A percentile compares a stretch with the other conserved stretches of the same genome.
These are phyloP conservation scores for Xylaria sp. DNA, from an alignment of 2,329 filamentous ascomycete genomes.

Conservation along the genomic window DNA sequence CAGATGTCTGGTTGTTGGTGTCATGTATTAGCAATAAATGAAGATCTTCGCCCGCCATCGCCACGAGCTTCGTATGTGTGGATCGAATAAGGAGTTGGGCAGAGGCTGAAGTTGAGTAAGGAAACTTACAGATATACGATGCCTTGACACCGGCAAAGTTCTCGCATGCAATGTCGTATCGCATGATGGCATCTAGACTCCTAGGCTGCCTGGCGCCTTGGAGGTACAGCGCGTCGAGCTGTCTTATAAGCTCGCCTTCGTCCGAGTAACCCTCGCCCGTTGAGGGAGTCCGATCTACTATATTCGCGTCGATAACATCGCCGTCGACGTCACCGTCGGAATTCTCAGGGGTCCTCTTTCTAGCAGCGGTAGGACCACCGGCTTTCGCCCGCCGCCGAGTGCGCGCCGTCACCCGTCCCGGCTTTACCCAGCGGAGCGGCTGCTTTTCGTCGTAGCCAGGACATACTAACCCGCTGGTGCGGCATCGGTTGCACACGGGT, in stretches of 20 bases:
- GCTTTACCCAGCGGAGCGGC: constrained; percentile 55
- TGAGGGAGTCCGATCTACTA: not conserved
- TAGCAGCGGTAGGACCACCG: not conserved
- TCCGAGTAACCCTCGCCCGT: not conserved
- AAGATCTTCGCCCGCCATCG: not conserved
- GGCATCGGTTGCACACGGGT: constrained; percentile 54
- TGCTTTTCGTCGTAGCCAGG: constrained; percentile 55
- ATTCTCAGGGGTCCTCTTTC: not conserved
- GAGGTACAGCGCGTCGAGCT: constrained; percentile 1
- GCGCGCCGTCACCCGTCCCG: constrained; percentile 52
- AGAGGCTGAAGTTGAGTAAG: not conserved
- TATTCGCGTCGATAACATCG: not conserved
- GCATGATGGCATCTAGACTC: constrained; percentile 33
- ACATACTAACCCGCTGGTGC: constrained; percentile 50
- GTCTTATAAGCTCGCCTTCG: constrained; percentile 2
- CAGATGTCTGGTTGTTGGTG: constrained; percentile 45
- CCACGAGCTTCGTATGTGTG: not conserved
- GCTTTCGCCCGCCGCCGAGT: constrained; percentile 28
- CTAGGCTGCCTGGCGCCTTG: constrained; percentile 14
- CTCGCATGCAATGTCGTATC: constrained; percentile 40
- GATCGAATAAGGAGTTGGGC: not conserved
- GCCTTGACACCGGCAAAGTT: constrained; percentile 43
- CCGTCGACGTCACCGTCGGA: not conserved
- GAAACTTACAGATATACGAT: constrained; percentile 49
- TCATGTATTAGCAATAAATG: constrained; percentile 10